Percentiles rank a stretch among this genome's conserved stretches.
phyloP scores from a whole-genome alignment of 2,329 filamentous ascomycete species.

The Ophiosphaerella herpotricha region DNA sequence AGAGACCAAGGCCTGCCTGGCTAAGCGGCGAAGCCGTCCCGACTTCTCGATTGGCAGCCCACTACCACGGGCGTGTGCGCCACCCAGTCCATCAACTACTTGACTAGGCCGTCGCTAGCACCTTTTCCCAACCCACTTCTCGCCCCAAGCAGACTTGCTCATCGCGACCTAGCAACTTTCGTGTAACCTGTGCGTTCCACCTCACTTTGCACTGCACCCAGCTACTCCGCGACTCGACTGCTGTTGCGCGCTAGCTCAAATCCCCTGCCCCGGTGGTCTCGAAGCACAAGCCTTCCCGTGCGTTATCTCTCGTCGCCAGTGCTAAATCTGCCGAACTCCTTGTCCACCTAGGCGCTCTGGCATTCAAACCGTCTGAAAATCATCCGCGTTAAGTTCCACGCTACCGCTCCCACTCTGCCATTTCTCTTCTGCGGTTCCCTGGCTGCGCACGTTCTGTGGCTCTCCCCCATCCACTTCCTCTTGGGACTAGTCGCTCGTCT shows the following conservation, averaged over 20 bases:
- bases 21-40: slow-evolving; percentile 36
- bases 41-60: slow-evolving; percentile 38
- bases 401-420: slow-evolving; percentile 46
- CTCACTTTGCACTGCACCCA: slow-evolving; percentile 35
- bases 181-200: slow-evolving; percentile 46
- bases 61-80: slow-evolving; percentile 46
- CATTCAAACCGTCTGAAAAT: slow-evolving; percentile 53
- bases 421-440: slow-evolving; percentile 41
- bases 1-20: slow-evolving; percentile 34
- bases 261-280: slow-evolving; percentile 36
- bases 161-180: slow-evolving; percentile 39
- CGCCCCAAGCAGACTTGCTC: slow-evolving; percentile 31
- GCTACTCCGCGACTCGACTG: slow-evolving; percentile 44
- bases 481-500: slow-evolving; percentile 31
- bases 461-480: slow-evolving; percentile 27
- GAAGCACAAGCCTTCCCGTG: slow-evolving; percentile 43
- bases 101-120: slow-evolving; percentile 39
- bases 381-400: slow-evolving; percentile 54
- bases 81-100: slow-evolving; percentile 33
- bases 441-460: slow-evolving; percentile 43
- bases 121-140: slow-evolving; percentile 35
- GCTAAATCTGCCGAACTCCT: slow-evolving; percentile 47
- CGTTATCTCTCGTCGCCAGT: slow-evolving; percentile 45
- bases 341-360: slow-evolving; percentile 43
- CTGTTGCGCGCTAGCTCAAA: slow-evolving; percentile 22